Evolutionary conservation across 352 stramenopile species (phyloP).

Genomic region (Globisporangium recalcitrans): DNA sequence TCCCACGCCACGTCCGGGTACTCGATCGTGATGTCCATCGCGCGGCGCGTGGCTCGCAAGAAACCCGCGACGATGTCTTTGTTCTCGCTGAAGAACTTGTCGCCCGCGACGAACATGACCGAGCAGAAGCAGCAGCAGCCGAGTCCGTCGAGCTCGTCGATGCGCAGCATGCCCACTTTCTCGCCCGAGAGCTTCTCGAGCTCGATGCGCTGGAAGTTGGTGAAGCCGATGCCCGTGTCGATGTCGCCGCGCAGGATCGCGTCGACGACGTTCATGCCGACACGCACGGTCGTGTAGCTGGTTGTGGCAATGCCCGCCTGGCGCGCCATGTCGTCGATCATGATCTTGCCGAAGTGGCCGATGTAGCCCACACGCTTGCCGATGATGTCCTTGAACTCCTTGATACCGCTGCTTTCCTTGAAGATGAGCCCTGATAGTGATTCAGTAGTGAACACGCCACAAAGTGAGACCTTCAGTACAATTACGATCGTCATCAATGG

Average conservation of each 20-base stretch:
- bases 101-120: constrained; percentile 46
- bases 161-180: constrained; percentile 44
- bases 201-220: constrained; percentile 51
- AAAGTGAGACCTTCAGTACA: background rate
- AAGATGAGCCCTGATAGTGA: constrained; percentile 32
- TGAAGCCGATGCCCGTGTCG: constrained; percentile 48
- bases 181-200: constrained; percentile 45
- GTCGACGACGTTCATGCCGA: constrained; percentile 52
- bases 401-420: constrained; percentile 47
- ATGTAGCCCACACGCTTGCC: constrained; percentile 52
- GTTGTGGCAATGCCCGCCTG: constrained; percentile 36
- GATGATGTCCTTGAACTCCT: constrained; percentile 48
- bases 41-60: constrained; percentile 36
- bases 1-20: constrained; percentile 45
- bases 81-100: constrained; percentile 46
- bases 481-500: background rate
- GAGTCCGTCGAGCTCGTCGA: constrained; percentile 44
- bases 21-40: constrained; percentile 48
- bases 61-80: constrained; percentile 39
- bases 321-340: constrained; percentile 49
- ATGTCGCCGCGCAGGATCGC: constrained; percentile 43
- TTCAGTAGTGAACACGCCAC: background rate
- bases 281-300: constrained; percentile 42
- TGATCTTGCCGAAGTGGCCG: constrained; percentile 47
- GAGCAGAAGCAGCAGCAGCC: constrained; percentile 55